Evolutionary conservation across 495 filamentous ascomycete species (phyloP), one percentile per base, ranked within the genome.

Genomic region (Niebla homalea): DNA sequence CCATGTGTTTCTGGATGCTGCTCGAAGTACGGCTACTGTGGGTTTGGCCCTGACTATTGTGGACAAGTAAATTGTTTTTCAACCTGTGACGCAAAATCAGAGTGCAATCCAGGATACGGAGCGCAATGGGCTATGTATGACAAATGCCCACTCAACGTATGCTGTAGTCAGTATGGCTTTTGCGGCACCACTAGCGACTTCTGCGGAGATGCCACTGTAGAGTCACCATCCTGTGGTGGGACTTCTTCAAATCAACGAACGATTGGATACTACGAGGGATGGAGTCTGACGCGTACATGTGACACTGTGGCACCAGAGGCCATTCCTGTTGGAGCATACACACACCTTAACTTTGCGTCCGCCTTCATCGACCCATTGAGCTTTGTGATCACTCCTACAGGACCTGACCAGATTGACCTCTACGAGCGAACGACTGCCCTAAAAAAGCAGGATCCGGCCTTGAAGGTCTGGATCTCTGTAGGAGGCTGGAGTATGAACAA

Each of bases 341-440:
- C 70, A 5, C 71, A 77, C 54, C 48, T 78, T 6, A 64, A 66
- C 56, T 69, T 64, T 41, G 67, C 74, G 0, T 78, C 76, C 55
- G 65, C 63, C 0, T 50, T 44, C 23, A 62, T 76, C 44, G 57
- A 74, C 53, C 64, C 66, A 0, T 51, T 46, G 1, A 68, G 55
- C 0, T 66, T 52, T 37, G 18, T 57, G 16, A 44, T 68, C 6
- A 48, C 29, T 1, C 48, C 58, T 3, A 63, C 63, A 58, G 52
- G 56, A 26, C 5, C 11, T 15, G 26, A 41, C 11, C 46, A 37
- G 0, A 40, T 40, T 1, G 14, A 4, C 10, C 56, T 57, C 5
- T 63, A 63, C 36, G 11, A 25, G 3, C 12, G 20, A 0, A 43
- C 61, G 15, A 62, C 57, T 6, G 37, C 4, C 0, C 57, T 62